Base-by-base conservation (phyloP, 345 rosid species). In the Clarkia xantiana region DNA sequence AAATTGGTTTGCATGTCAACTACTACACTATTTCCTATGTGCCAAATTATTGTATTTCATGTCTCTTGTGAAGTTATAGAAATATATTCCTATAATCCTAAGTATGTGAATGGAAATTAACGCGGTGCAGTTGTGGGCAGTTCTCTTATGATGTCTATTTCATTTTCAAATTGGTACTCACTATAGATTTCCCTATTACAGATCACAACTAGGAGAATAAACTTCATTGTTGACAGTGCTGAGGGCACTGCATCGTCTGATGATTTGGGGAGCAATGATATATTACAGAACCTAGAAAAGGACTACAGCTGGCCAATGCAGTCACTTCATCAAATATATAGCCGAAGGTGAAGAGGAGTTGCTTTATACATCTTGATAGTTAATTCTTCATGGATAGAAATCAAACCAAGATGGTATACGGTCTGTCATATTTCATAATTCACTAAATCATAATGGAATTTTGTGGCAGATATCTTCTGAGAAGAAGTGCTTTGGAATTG, bases 401-500 rank as follows among this genome's bases (percentile, higher is more conserved):
- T 29, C 36, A 29, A 29, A 29, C 8, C 36, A 29, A 29, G 1
- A 29, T 10, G 25, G 25, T 22, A 29, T 7, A 29, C 36, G 25
- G 25, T 22, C 25, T 22, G 25, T 22, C 25, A 22, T 22, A n/a
- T 22, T 29, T 29, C 36, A 0, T 29, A 29, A 29, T 29, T 29
- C 36, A 29, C 8, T 29, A 7, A 29, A 29, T 29, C 36, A 29
- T 29, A 29, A 29, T 7, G 9, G 36, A 29, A 29, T 44, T 62
- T 60, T 55, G 45, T 49, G 19, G 22, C 79, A 93, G 99, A 62
- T 87, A 93, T 72, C 79, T 93, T 44, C 68, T 93, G 45, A 77
- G 99, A 80, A 78, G 96, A 72, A 93, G 99, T 67, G 95, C 95
- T 38, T 67, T 93, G 72, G 99, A 93, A 71, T 72, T 93, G 58